Evolutionary conservation across 2,329 filamentous ascomycete genomes (phyloP).

Genomic region (Fonsecaea erecta): DNA sequence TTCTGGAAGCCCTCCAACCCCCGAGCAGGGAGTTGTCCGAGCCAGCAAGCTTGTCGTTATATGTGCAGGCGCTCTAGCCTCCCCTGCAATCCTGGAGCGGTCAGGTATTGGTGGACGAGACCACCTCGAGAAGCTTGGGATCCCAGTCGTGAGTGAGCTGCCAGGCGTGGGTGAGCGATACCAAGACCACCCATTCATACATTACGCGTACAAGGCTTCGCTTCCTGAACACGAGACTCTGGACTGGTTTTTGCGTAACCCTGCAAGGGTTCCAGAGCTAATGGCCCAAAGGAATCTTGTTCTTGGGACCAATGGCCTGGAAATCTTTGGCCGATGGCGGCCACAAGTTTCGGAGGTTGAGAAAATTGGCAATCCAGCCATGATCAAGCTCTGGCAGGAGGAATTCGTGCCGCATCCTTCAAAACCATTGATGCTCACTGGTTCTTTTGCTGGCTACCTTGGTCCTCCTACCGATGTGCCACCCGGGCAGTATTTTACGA

Average conservation of each 20-base stretch:
- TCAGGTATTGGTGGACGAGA: conserved; percentile 61
- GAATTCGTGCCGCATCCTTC: conserved; percentile 54
- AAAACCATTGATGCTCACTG: neutral
- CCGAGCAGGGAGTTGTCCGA: neutral
- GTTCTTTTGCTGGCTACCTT: conserved; percentile 5
- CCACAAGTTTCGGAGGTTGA: conserved; percentile 38
- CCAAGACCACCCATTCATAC: conserved; percentile 60
- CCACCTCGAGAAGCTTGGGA: conserved; percentile 48
- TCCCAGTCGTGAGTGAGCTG: conserved; percentile 51
- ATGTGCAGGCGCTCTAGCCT: conserved; percentile 61
- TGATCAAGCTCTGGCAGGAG: conserved; percentile 58
- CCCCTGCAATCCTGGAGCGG: conserved; percentile 62
- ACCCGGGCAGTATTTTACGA: conserved; percentile 58
- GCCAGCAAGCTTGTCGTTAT: conserved; percentile 59
- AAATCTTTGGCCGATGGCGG: neutral
- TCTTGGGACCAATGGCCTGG: conserved; percentile 60
- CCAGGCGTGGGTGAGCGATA: conserved; percentile 54
- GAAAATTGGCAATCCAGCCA: conserved; percentile 50
- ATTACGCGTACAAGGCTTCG: conserved; percentile 58
- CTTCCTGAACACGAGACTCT: conserved; percentile 55
- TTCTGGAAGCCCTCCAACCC: neutral
- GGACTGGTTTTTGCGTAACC: conserved; percentile 58
- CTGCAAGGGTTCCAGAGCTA: conserved; percentile 37
- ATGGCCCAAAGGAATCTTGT: conserved; percentile 38
- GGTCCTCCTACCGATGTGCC: conserved; percentile 15